Conservation (phyloP, 352 stramenopile genomes). For the Phytophthora litchii region DNA sequence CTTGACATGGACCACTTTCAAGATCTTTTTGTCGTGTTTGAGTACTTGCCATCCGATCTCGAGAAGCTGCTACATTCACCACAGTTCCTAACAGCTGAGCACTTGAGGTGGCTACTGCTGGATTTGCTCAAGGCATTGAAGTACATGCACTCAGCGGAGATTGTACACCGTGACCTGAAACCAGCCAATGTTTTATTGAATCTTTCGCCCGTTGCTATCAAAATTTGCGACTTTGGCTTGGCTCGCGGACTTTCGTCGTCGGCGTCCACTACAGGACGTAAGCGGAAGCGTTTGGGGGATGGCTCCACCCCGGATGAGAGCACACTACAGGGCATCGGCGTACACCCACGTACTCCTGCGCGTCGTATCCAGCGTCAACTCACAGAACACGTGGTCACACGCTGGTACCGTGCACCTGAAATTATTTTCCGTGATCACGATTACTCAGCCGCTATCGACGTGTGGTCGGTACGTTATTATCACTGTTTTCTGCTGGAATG, state of each 20-base stretch:
- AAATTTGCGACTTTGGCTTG: conserved; percentile 89
- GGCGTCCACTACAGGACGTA: conserved; percentile 68
- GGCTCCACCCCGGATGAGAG: conserved; percentile 59
- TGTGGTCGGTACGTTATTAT: conserved; percentile 80
- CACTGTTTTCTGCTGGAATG: not conserved
- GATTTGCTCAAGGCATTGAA: conserved; percentile 89
- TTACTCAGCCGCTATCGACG: conserved; percentile 88
- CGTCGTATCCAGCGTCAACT: conserved; percentile 91
- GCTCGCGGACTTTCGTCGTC: conserved; percentile 74
- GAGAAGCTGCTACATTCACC: conserved; percentile 88
- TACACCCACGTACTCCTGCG: conserved; percentile 75
- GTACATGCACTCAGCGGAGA: conserved; percentile 91
- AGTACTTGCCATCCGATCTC: conserved; percentile 84
- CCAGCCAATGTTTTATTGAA: conserved; percentile 90
- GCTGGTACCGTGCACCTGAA: conserved; percentile 95
- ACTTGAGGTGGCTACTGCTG: conserved; percentile 84
- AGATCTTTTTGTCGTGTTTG: conserved; percentile 87
- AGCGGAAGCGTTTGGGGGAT: conserved; percentile 51
- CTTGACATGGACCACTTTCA: conserved; percentile 76
- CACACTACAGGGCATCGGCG: conserved; percentile 62
- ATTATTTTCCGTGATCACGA: conserved; percentile 93
- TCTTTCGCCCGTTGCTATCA: conserved; percentile 84
- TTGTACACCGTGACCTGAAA: conserved; percentile 90
- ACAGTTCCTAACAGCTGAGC: conserved; percentile 85
- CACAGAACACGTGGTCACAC: conserved; percentile 95